Evolutionary conservation across 108 stramenopile species (phyloP).

Genomic region (Fistulifera solaris): DNA sequence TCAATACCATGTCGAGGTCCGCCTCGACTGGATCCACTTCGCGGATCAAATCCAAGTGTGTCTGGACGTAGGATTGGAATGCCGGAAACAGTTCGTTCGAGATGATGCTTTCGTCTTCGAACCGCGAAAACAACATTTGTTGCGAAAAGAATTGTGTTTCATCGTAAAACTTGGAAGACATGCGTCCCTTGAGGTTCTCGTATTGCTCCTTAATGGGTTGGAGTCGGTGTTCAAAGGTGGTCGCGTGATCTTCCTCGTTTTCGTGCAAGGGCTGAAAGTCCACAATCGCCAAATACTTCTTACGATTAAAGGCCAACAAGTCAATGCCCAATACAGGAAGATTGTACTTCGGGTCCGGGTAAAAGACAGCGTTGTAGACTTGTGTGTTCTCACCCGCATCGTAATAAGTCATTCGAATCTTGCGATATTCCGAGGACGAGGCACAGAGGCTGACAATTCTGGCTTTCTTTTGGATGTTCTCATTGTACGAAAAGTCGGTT

Average conservation of each 20-base stretch:
- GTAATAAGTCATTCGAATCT: slow-evolving; percentile 93
- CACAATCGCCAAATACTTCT: slow-evolving; percentile 86
- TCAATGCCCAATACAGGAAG: slow-evolving; percentile 92
- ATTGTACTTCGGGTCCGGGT: slow-evolving; percentile 85
- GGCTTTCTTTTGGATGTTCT: slow-evolving; percentile 57
- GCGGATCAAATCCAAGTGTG: slow-evolving; percentile 53
- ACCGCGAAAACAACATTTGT: slow-evolving; percentile 89
- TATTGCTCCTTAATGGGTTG: slow-evolving; percentile 81
- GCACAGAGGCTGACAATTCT: slow-evolving; percentile 71
- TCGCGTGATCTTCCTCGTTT: slow-evolving; percentile 59
- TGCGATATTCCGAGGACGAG: slow-evolving; percentile 69
- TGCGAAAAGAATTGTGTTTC: slow-evolving; percentile 90
- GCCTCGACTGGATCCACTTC: slow-evolving; percentile 7
- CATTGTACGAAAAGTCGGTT: slow-evolving; percentile 56
- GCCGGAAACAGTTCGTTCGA: slow-evolving; percentile 73
- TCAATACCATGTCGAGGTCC: slow-evolving; percentile 32
- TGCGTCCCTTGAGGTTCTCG: slow-evolving; percentile 73
- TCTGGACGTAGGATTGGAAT: slow-evolving; percentile 66
- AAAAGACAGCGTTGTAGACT: slow-evolving; percentile 93
- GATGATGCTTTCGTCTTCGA: slow-evolving; percentile 71
- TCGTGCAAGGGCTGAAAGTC: slow-evolving; percentile 91
- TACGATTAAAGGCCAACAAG: slow-evolving; percentile 81
- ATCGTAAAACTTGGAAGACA: slow-evolving; percentile 90
- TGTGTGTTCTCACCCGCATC: slow-evolving; percentile 90
- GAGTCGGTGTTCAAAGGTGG: slow-evolving; percentile 55